Conservation (phyloP, 1,139 yeast species). For the Maudiozyma humilis region DNA sequence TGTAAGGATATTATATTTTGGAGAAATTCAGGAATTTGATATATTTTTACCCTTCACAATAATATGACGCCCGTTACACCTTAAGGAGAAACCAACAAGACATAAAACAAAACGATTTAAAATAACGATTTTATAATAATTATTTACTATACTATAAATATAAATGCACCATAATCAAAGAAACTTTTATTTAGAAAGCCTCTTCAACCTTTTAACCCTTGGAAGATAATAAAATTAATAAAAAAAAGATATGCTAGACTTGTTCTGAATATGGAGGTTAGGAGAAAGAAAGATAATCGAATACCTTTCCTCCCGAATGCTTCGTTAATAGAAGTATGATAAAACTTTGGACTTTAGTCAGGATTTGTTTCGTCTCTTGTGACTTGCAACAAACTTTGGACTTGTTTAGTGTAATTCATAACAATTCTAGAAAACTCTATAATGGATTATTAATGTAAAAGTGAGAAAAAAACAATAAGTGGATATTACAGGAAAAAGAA, state of each 20-base stretch:
- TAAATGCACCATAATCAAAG: slow-evolving; percentile 6
- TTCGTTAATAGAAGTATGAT: background rate
- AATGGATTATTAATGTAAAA: slow-evolving; percentile 4
- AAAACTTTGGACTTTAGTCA: background rate
- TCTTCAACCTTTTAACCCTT: slow-evolving; percentile 5
- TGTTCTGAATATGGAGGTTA: slow-evolving; percentile 3
- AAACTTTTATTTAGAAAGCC: slow-evolving; percentile 4
- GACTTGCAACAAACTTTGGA: background rate
- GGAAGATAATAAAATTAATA: background rate
- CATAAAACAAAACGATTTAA: background rate
- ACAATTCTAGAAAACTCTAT: slow-evolving; percentile 6
- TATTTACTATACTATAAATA: slow-evolving; percentile 5
- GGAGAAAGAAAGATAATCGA: background rate
- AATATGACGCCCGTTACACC: background rate
- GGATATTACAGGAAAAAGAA: slow-evolving; percentile 5
- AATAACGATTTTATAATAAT: slow-evolving; percentile 3
- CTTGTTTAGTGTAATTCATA: slow-evolving; percentile 3
- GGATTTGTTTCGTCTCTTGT: background rate
- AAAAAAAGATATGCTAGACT: slow-evolving; percentile 5
- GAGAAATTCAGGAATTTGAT: no score
- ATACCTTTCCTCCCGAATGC: background rate
- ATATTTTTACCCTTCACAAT: background rate
- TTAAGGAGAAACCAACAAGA: no score
- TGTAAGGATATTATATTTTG: background rate
- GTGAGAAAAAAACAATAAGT: background rate